Conservation (phyloP, 495 filamentous ascomycete genomes). For the Trichoderma asperelloides region DNA sequence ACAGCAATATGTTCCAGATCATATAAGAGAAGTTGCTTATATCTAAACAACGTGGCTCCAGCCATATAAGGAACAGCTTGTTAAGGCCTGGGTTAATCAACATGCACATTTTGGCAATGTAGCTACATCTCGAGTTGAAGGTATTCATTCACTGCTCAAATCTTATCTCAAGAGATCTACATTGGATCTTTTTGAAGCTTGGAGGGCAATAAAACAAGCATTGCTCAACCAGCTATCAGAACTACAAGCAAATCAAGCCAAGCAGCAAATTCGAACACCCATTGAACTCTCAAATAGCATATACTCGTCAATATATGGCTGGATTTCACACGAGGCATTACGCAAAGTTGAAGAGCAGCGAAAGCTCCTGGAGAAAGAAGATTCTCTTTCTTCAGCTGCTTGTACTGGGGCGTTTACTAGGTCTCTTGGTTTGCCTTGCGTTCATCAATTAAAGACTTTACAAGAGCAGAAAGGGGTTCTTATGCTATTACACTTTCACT, state of each 20-base stretch:
- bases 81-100: slow-evolving; percentile 8
- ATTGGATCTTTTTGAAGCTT: slow-evolving; percentile 7
- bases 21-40: neutral
- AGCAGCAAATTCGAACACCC: slow-evolving; percentile 1
- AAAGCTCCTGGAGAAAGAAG: neutral
- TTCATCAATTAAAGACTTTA: neutral
- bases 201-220: neutral
- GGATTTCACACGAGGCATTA: slow-evolving; percentile 4
- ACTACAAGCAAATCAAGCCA: neutral
- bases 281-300: neutral
- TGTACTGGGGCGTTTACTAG: neutral
- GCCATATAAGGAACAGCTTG: neutral
- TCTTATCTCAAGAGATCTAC: slow-evolving; percentile 1
- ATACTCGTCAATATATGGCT: neutral
- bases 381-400: neutral
- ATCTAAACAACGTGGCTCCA: neutral
- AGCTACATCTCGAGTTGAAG: neutral
- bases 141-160: neutral
- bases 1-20: neutral
- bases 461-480: neutral
- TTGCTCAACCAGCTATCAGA: slow-evolving; percentile 1
- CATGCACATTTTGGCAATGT: slow-evolving; percentile 7
- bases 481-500: neutral
- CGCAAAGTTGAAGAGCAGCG: slow-evolving; percentile 5
- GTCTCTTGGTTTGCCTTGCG: neutral